A percentile compares a stretch with the other conserved stretches of the same genome.
Evolutionary conservation across 306 rosid species (phyloP).

Genomic region (Vigna nakashimae): DNA sequence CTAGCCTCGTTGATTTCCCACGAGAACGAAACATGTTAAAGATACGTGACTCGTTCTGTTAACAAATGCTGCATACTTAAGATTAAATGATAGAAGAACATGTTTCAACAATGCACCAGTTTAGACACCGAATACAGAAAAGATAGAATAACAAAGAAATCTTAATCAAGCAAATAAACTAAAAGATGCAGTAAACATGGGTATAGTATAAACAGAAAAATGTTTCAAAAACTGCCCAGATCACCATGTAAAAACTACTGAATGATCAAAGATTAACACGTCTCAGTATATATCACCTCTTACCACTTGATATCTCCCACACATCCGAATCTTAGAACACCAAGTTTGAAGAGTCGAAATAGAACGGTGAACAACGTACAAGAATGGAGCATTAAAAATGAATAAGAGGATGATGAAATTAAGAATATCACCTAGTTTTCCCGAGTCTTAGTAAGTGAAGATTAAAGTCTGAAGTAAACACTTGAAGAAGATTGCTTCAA

Average conservation of each 20-base stretch:
- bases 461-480: conserved; percentile 21
- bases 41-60: neutral
- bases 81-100: neutral
- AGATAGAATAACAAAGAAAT: neutral
- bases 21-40: neutral
- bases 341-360: neutral
- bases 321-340: neutral
- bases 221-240: neutral
- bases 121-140: neutral
- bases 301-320: neutral
- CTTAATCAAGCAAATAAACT: neutral
- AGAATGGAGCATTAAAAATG: neutral
- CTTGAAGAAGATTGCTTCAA: conserved; percentile 45
- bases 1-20: conserved; percentile 15
- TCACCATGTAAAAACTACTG: neutral
- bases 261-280: neutral
- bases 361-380: neutral
- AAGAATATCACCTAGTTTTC: conserved; percentile 38
- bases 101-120: neutral
- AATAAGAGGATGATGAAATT: conserved; percentile 29
- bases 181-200: neutral
- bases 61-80: neutral
- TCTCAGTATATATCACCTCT: neutral
- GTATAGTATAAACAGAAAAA: neutral
- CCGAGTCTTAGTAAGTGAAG: conserved; percentile 39